Evolutionary conservation across 2,329 filamentous ascomycete species (phyloP).

Genomic region (Akanthomyces uredinophilus): DNA sequence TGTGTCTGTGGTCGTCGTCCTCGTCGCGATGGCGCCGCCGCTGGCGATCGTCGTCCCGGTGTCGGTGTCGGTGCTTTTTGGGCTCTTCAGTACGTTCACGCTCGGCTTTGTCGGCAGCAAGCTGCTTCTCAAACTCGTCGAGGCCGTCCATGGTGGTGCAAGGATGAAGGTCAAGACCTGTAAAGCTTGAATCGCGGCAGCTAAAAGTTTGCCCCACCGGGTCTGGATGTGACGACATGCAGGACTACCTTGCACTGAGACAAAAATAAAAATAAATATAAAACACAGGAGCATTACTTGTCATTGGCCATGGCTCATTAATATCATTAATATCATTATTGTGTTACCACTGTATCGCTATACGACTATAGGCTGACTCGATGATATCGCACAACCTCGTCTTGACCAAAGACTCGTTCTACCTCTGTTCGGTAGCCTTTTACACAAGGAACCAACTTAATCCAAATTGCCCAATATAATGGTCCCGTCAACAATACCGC

Average conservation of each 20-base stretch:
- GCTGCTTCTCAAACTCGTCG: slow-evolving; percentile 71
- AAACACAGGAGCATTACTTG: neutral
- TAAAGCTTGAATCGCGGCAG: neutral
- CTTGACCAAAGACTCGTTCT: slow-evolving; percentile 35
- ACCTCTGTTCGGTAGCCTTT: slow-evolving; percentile 46
- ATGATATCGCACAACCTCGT: slow-evolving; percentile 37
- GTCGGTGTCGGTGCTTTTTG: slow-evolving; percentile 34
- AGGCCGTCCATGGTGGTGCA: slow-evolving; percentile 43
- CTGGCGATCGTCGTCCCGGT: slow-evolving; percentile 10
- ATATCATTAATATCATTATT: neutral
- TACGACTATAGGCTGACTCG: neutral
- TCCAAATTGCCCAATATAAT: slow-evolving; percentile 50
- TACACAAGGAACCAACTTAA: slow-evolving; percentile 42
- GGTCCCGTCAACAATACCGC: slow-evolving; percentile 45
- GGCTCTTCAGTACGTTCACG: slow-evolving; percentile 37
- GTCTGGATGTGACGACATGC: neutral
- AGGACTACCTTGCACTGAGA: neutral
- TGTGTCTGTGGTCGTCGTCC: slow-evolving; percentile 30
- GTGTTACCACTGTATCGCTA: neutral
- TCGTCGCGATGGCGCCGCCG: slow-evolving; percentile 40
- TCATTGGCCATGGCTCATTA: neutral
- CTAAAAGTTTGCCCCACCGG: slow-evolving; percentile 10
- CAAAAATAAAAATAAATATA: neutral
- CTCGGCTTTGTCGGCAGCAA: slow-evolving; percentile 59
- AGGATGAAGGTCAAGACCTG: neutral